Evolutionary conservation across 768 basidiomycete genomes (phyloP).

Genomic region (Boletus subcaerulescens): DNA sequence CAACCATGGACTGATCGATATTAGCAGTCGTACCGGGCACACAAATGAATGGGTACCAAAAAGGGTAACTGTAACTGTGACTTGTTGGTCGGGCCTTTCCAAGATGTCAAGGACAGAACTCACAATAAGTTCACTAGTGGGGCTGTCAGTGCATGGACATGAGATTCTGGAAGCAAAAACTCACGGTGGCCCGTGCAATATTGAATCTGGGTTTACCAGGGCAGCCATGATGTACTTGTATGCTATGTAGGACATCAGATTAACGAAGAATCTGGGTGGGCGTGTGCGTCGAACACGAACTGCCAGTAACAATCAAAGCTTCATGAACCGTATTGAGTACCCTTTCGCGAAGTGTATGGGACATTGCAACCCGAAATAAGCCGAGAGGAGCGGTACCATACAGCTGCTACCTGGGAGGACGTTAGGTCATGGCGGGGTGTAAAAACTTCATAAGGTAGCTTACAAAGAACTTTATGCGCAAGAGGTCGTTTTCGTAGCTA

Average conservation of each 20-base stretch:
- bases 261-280: not conserved
- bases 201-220: not conserved
- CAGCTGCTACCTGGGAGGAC: constrained; percentile 2
- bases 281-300: constrained; percentile 1
- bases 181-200: not conserved
- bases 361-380: too few relatives aligned
- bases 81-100: not conserved
- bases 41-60: not conserved
- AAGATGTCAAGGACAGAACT: not conserved
- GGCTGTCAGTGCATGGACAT: not conserved
- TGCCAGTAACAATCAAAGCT: not conserved
- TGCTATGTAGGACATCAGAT: not conserved
- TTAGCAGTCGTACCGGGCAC: not conserved
- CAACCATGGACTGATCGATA: not conserved
- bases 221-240: constrained; percentile 8
- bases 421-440: not conserved
- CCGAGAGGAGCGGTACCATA: not conserved
- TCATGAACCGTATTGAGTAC: constrained; percentile 8
- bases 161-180: not conserved
- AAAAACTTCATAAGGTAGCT: not conserved
- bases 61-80: constrained; percentile 5
- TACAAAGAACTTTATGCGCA: constrained; percentile 5
- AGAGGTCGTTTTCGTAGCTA: constrained; percentile 7
- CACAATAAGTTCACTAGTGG: constrained; percentile 7
- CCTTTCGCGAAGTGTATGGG: not conserved